Percentiles rank a stretch among this genome's conserved stretches.
Conservation (phyloP, 768 basidiomycete species). For the Jaapia argillacea region DNA sequence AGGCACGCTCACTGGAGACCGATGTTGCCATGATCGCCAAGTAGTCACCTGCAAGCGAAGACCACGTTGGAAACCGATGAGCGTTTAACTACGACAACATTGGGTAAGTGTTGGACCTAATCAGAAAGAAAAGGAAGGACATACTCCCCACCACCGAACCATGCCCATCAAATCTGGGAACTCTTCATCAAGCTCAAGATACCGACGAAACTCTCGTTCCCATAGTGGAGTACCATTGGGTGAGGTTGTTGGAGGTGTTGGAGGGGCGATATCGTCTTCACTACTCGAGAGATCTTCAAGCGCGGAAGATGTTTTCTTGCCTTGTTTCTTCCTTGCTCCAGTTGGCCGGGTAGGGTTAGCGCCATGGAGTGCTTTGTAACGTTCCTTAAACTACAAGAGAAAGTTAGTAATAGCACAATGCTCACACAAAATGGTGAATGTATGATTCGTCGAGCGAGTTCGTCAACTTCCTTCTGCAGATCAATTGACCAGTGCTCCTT, state of each 20-base stretch:
- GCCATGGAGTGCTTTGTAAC: neutral
- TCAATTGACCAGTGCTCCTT: conserved; percentile 9
- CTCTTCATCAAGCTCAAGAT: conserved; percentile 3
- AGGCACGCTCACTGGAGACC: conserved; percentile 15
- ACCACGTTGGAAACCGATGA: conserved; percentile 16
- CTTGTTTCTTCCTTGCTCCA: neutral
- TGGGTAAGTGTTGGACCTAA: neutral
- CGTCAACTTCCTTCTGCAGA: conserved; percentile 2
- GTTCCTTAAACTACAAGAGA: neutral
- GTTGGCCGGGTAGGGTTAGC: neutral
- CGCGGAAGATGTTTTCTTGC: neutral
- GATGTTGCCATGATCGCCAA: conserved; percentile 18
- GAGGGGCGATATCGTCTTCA: neutral
- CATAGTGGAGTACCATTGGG: neutral
- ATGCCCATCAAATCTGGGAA: conserved; percentile 1
- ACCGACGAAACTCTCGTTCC: conserved; percentile 1
- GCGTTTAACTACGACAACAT: conserved; percentile 9
- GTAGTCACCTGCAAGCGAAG: conserved; percentile 17
- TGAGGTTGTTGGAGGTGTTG: neutral
- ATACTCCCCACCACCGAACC: conserved; percentile 17
- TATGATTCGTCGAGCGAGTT: conserved; percentile 6
- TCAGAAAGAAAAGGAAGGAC: conserved; percentile 5
- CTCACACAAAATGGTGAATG: no score
- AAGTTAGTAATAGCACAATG: no score
- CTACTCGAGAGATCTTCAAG: neutral